Evolutionary conservation across 352 stramenopile species (phyloP), one percentile per base, ranked within the genome.

Genomic region (Phytophthora ramorum): DNA sequence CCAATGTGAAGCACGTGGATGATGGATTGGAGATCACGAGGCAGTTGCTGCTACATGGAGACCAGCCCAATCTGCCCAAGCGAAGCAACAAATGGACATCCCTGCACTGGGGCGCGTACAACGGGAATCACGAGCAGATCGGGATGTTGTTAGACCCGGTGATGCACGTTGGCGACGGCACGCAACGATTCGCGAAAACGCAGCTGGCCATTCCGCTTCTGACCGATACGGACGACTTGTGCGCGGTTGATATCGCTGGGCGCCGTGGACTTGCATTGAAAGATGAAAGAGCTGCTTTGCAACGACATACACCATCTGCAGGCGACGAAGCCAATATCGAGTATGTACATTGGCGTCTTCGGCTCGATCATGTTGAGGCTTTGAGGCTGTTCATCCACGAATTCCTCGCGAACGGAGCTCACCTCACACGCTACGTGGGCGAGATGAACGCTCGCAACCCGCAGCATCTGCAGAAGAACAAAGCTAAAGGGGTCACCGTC

Each of bases 21-120:
- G 81, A 92, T 44, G 78, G 78, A 10, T 51, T 94, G 8, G 77
- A 82, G 26, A 90, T 94, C 61, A 88, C 79, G 0, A 63, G 55
- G n/a, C 60, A 79, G 46, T 71, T 94, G 51, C 65, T 94, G 12
- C 35, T 71, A 16, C 82, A 85, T 30, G 85, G 85, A 24, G 85
- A 92, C 59, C 85, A 91, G 48, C 79, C 79, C 1, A 94, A 94
- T 50, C 30, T 90, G 12, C 70, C 79, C 37, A 94, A 94, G 61
- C 73, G 67, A 28, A 78, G 74, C 20, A 87, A 89, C 58, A 72
- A 86, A 38, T 94, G 86, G 86, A 91, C 84, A 41, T 77, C 84
- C 26, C 62, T 93, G 9, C 84, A 92, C 68, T 93, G 86, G 84
- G 70, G 59, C n/a, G 82, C 83, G 37, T 95, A 89, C 71, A 80